A percentile compares a stretch with the other conserved stretches of the same genome.
Evolutionary conservation across 768 basidiomycete genomes (phyloP).

Genomic region (Phanerodontia chrysosporium): DNA sequence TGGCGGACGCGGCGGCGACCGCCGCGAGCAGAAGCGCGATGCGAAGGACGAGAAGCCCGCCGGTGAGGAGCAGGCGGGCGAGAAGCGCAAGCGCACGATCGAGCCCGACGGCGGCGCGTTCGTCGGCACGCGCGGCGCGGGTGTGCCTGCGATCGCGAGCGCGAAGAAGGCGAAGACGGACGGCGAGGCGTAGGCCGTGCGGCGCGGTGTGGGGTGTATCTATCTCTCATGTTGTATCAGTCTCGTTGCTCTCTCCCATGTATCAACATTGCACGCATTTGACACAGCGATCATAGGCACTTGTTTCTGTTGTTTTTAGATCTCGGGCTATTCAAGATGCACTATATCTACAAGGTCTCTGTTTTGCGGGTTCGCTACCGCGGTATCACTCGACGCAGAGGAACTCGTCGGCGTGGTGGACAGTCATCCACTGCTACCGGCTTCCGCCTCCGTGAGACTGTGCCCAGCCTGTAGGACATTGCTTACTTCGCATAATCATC

Average conservation of each 20-base stretch:
- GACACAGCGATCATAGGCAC: too few species aligned
- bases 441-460: too few species aligned
- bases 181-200: constrained; percentile 12
- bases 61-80: constrained; percentile 45
- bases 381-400: too few species aligned
- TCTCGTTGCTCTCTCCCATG: not conserved
- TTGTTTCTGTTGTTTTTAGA: too few species aligned
- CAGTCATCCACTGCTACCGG: too few species aligned
- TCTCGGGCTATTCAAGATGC: too few species aligned
- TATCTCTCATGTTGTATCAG: not conserved
- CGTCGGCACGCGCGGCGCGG: constrained; percentile 58
- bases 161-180: constrained; percentile 42
- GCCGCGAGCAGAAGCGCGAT: constrained; percentile 9
- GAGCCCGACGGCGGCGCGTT: constrained; percentile 78
- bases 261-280: not conserved
- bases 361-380: too few species aligned
- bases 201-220: not conserved
- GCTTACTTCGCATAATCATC: too few species aligned
- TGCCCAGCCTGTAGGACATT: too few species aligned
- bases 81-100: constrained; percentile 72
- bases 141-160: constrained; percentile 44
- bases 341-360: too few species aligned
- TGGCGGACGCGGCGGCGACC: constrained; percentile 27
- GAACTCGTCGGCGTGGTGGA: too few species aligned
- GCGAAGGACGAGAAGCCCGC: constrained; percentile 17